Conservation (phyloP, 2,329 filamentous ascomycete genomes). For the Epichloe scottii region DNA sequence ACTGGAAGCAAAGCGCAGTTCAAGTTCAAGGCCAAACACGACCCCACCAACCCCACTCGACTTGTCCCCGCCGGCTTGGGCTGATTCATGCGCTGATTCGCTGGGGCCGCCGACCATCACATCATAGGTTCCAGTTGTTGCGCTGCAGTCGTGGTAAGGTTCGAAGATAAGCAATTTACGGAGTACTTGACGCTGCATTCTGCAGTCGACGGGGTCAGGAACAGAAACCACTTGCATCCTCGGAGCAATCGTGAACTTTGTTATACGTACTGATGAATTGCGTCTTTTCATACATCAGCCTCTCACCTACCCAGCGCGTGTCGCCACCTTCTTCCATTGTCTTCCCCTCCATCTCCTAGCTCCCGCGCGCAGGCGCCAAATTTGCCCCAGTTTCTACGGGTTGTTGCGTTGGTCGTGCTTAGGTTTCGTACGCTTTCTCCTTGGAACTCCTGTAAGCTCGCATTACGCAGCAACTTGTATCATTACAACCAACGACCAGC, state of each 20-base stretch:
- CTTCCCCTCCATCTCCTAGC: slow-evolving; percentile 1
- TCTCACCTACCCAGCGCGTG: background rate
- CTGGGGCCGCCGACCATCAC: background rate
- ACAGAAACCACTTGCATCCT: background rate
- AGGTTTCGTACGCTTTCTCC: background rate
- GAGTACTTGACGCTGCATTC: background rate
- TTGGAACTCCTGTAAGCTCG: background rate
- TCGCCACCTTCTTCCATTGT: background rate
- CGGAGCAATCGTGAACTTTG: background rate
- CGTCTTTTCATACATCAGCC: background rate
- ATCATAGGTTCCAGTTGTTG: background rate
- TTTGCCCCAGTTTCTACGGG: background rate
- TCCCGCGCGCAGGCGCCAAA: slow-evolving; percentile 5
- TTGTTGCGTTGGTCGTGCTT: background rate
- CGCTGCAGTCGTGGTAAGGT: background rate
- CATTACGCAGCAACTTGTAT: background rate
- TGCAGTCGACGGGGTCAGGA: background rate
- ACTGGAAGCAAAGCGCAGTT: background rate
- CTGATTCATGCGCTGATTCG: background rate
- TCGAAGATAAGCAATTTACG: background rate
- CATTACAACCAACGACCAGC: background rate
- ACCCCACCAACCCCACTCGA: background rate
- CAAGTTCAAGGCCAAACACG: background rate
- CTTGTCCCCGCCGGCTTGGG: background rate
- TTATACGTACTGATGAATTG: background rate